Evolutionary conservation across 1,139 yeast species (phyloP).

Genomic region (Scheffersomyces quercinus): DNA sequence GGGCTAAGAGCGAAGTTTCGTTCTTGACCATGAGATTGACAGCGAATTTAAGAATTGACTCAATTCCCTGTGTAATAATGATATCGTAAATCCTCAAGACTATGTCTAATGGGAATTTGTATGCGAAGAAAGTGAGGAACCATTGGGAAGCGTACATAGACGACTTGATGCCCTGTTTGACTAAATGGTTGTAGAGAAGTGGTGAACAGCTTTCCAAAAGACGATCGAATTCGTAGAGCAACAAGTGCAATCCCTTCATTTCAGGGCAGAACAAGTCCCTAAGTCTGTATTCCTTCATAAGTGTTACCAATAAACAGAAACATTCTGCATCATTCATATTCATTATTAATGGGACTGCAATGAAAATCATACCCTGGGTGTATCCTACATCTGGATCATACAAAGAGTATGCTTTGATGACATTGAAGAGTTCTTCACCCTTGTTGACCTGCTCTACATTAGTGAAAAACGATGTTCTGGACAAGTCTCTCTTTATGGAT

Average conservation of each 20-base stretch:
- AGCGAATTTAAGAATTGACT: constrained; percentile 78
- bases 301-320: constrained; percentile 73
- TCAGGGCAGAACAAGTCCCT: constrained; percentile 79
- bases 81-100: constrained; percentile 83
- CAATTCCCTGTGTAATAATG: constrained; percentile 85
- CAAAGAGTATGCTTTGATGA: constrained; percentile 80
- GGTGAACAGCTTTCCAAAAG: constrained; percentile 72
- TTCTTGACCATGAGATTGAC: constrained; percentile 73
- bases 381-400: constrained; percentile 94
- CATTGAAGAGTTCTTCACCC: constrained; percentile 62
- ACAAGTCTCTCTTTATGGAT: constrained; percentile 76
- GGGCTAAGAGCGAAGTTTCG: constrained; percentile 54
- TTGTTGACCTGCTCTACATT: constrained; percentile 53
- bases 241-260: constrained; percentile 89
- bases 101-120: constrained; percentile 83
- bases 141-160: constrained; percentile 97
- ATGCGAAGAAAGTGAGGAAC: constrained; percentile 93
- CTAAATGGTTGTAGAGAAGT: constrained; percentile 68
- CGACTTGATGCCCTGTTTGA: constrained; percentile 81
- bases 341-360: constrained; percentile 80
- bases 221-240: constrained; percentile 86
- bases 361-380: constrained; percentile 96
- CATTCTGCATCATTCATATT: constrained; percentile 84
- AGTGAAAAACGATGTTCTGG: constrained; percentile 80
- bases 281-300: constrained; percentile 83